Conservation (phyloP, 192 early-diverging fungal genomes). For the Entomortierella parvispora region DNA sequence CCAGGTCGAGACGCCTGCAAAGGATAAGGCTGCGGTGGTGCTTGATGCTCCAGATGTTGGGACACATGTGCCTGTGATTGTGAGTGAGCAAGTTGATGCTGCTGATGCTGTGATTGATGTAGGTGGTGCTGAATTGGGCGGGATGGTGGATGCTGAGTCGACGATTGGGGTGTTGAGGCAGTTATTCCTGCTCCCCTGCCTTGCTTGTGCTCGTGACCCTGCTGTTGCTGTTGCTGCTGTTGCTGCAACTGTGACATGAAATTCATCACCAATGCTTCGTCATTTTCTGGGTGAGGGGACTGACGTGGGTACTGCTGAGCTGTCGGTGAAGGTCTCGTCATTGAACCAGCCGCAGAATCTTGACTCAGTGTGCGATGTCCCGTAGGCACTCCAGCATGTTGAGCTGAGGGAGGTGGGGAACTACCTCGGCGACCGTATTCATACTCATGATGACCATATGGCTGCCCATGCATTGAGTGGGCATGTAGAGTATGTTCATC, state of each 20-base stretch:
- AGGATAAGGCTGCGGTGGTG: not conserved
- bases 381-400: no score
- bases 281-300: constrained; percentile 20
- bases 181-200: not conserved
- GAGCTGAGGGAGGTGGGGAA: no score
- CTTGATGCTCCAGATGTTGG: not conserved
- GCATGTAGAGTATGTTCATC: not conserved
- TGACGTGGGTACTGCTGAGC: constrained; percentile 18
- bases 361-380: no score
- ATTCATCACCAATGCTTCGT: constrained; percentile 34
- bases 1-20: not conserved
- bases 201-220: constrained; percentile 3
- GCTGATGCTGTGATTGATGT: not conserved
- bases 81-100: not conserved
- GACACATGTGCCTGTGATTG: not conserved
- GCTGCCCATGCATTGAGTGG: no score
- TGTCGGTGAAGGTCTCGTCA: constrained; percentile 15
- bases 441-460: no score
- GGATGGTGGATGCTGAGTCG: constrained; percentile 3
- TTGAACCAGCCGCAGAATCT: not conserved
- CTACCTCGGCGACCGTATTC: no score
- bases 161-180: not conserved
- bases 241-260: constrained; percentile 46
- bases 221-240: constrained; percentile 12
- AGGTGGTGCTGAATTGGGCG: not conserved